Conservation (phyloP, 208 protist species). For the Angomonas ambiguus region DNA sequence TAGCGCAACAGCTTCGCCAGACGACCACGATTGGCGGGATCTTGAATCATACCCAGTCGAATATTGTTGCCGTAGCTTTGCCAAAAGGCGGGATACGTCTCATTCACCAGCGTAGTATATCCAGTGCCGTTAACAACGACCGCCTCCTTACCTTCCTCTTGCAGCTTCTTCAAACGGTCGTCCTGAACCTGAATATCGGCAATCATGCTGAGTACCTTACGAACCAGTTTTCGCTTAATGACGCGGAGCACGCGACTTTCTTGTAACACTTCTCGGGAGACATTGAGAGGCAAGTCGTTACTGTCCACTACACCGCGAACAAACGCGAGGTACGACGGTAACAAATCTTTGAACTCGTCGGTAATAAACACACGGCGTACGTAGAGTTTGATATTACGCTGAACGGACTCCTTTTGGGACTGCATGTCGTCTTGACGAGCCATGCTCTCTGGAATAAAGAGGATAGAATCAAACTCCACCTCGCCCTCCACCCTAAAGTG, state of each 20-base stretch:
- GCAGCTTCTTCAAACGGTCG: conserved; percentile 4
- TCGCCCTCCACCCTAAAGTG: conserved; percentile 97
- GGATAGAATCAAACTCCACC: conserved; percentile 94
- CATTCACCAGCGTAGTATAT: conserved; percentile 47
- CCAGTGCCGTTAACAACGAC: conserved; percentile 3
- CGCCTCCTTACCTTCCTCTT: neutral
- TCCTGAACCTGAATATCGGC: conserved; percentile 70
- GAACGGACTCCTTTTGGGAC: conserved; percentile 50
- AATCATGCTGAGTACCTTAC: conserved; percentile 89
- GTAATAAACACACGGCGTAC: conserved; percentile 98
- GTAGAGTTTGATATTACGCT: conserved; percentile 90
- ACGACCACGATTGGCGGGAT: conserved; percentile 93
- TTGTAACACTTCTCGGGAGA: conserved; percentile 98
- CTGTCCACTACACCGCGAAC: conserved; percentile 97
- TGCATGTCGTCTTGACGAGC: conserved; percentile 48
- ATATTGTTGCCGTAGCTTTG: conserved; percentile 95
- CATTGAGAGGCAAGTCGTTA: conserved; percentile 98
- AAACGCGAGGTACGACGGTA: conserved; percentile 92
- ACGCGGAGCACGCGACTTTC: conserved; percentile 89
- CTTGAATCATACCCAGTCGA: conserved; percentile 97
- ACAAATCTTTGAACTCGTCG: conserved; percentile 93
- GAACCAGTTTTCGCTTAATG: conserved; percentile 97
- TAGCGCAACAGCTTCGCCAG: conserved; percentile 98
- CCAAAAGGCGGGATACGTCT: conserved; percentile 92
- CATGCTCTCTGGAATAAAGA: conserved; percentile 91